Base-by-base conservation (phyloP, 352 stramenopile genomes). In the Phytopythium kandeliae region DNA sequence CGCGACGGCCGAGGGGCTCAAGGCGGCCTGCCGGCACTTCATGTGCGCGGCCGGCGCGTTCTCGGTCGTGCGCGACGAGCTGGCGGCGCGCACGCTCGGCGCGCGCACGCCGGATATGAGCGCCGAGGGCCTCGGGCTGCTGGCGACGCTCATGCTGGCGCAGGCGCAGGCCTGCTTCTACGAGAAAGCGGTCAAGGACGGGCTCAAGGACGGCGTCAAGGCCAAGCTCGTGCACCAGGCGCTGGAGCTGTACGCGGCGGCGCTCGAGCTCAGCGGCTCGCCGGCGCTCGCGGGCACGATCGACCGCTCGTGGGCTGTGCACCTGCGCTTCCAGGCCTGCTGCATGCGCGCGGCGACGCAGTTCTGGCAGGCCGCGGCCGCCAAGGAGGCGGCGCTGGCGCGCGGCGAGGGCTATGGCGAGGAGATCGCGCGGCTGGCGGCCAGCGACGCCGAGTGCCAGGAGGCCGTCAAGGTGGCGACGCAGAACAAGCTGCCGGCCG, bases 161-260 rank as follows among this genome's bases (percentile, higher is more conserved):
- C 84, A 95, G 59, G 81, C 81, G 22, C 84, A 95, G 54, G 85
- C 85, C n/a, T 96, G 86, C 49, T 96, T 96, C 51, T 97, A 96
- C 58, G 85, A 96, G 57, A 97, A 97, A 58, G 78, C 86, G 19
- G 87, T 96, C 28, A 92, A 91, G 47, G 87, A 97, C 62, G 66
- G 81, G 48, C 86, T 89, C 72, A 90, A 89, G 41, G 71, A 90
- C 54, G 71, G 57, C 12, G 78, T 95, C 53, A 89, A 92, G 66
- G 71, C 84, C 21, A 95, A 92, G 52, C 64, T 95, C 19, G 84
- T 86, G 52, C 70, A 84, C 48, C 80, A 95, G 57, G 77, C 79
- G 30, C 71, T 83, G 46, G 78, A 85, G 36, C 81, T 76, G 26
- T 90, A 90, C 60, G 38, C 58, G 11, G 64, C 62, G 21, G 76